Base-by-base conservation (phyloP, 148 eudicot genomes). In the Mesembryanthemum crystallinum region DNA sequence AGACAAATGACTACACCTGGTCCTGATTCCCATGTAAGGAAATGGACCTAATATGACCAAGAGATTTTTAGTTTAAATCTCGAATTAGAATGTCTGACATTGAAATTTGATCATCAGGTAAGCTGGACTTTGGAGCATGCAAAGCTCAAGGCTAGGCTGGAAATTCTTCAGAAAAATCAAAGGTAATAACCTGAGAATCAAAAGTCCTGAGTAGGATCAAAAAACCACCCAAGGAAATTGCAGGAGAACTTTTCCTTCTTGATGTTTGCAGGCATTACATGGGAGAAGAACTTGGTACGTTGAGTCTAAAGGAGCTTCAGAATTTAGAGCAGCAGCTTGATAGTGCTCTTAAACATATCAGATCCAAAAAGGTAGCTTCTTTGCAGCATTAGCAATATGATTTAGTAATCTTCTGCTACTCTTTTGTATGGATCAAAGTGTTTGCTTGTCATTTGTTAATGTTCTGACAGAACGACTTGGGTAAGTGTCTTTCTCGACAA, bases 111-210 rank as follows among this genome's bases (percentile, higher is more conserved):
- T n/a, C n/a, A n/a, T n/a, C 77, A 93, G 98, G 92, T 76, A 73
- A 93, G 89, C 77, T 93, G 91, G 96, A 77, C 78, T 73, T 61
- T 93, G 76, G 96, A 93, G 73, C 88, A 78, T 74, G 91, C 94
- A 51, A 93, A 91, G 80, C 96, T 93, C 58, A 88, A 91, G 87
- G 91, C 89, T 1, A 88, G 90, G 75, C 78, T 91, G 75, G 98
- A 91, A 67, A 81, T 88, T 82, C 80, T 91, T 74, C 91, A 91
- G 60, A 88, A 79, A 74, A 89, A 88, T 64, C 89, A 88, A 17
- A 91, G 76, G 97, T 89, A 78, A 21, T 58, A 55, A 57, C 17
- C 14, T 57, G 18, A 12, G 23, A 29, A 54, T 33, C 51, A 14
- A 15, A 70, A 37, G 17, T 70, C 8, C 8, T 70, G 10, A 43